phyloP scores from a whole-genome alignment of 2,329 filamentous ascomycete species.

The Sordariomycetes sp. region DNA sequence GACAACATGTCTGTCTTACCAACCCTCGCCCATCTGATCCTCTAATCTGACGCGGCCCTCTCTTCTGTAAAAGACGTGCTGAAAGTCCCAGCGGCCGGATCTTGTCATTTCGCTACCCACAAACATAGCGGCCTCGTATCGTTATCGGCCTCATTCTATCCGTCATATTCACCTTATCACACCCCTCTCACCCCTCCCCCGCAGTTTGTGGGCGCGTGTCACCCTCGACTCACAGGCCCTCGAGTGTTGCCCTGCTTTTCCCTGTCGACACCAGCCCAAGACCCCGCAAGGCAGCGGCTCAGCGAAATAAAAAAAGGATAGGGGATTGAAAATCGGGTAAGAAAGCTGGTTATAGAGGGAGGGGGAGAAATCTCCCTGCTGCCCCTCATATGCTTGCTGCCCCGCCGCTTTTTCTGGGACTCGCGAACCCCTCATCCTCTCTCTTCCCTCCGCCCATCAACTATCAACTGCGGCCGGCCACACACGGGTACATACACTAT shows the following conservation, averaged over 20 bases:
- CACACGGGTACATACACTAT: not conserved
- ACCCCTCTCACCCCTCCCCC: conserved; percentile 3
- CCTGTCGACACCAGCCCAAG: conserved; percentile 1
- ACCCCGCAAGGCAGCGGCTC: conserved; percentile 1
- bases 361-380: not conserved
- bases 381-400: not conserved
- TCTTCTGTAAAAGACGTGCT: not conserved
- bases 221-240: not conserved
- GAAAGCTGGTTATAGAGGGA: not conserved
- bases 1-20: not conserved
- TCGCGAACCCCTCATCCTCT: conserved; percentile 7
- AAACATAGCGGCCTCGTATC: not conserved
- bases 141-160: conserved; percentile 5
- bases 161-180: conserved; percentile 5
- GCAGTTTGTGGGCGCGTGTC: not conserved
- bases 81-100: not conserved
- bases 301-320: not conserved
- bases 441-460: conserved; percentile 1
- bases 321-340: not conserved
- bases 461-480: not conserved
- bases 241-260: not conserved
- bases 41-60: not conserved
- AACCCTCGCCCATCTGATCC: not conserved
- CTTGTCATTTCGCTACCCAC: not conserved
- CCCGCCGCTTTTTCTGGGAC: not conserved